Percentiles rank a stretch among this genome's conserved stretches.
These are phyloP conservation scores for Alternaria arbusti DNA, from an alignment of 2,329 filamentous ascomycete species.

Conservation along the genomic window DNA sequence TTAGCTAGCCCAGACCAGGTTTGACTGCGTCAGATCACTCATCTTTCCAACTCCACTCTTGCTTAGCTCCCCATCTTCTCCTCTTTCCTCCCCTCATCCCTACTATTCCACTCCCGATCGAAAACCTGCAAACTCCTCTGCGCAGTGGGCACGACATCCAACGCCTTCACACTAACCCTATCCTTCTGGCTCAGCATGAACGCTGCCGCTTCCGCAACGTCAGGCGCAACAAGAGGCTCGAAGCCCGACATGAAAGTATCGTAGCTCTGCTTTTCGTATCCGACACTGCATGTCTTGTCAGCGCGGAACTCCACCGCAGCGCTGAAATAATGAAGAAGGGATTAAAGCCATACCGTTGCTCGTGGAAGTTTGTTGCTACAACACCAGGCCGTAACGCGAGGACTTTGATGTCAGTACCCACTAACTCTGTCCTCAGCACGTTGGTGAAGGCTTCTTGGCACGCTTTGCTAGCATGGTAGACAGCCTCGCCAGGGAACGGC, in stretches of 20 bases:
- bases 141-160: slow-evolving; percentile 56
- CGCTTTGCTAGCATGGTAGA: slow-evolving; percentile 58
- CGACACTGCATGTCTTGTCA: slow-evolving; percentile 34
- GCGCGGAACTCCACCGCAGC: background rate
- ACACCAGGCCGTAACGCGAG: slow-evolving; percentile 55
- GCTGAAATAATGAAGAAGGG: background rate
- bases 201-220: slow-evolving; percentile 53
- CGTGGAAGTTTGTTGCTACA: slow-evolving; percentile 59
- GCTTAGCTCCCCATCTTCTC: background rate
- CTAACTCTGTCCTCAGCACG: slow-evolving; percentile 56
- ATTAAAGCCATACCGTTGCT: slow-evolving; percentile 37
- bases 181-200: slow-evolving; percentile 53
- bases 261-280: slow-evolving; percentile 52
- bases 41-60: background rate
- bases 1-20: background rate
- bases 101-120: slow-evolving; percentile 43
- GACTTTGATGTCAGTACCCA: slow-evolving; percentile 56
- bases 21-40: background rate
- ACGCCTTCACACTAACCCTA: slow-evolving; percentile 53
- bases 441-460: slow-evolving; percentile 59
- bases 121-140: slow-evolving; percentile 48
- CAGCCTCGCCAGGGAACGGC: slow-evolving; percentile 57
- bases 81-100: slow-evolving; percentile 6
- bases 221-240: slow-evolving; percentile 52
- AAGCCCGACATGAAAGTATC: slow-evolving; percentile 56